Evolutionary conservation across 148 eudicot genomes (phyloP).

Genomic region (Rheum nobile): DNA sequence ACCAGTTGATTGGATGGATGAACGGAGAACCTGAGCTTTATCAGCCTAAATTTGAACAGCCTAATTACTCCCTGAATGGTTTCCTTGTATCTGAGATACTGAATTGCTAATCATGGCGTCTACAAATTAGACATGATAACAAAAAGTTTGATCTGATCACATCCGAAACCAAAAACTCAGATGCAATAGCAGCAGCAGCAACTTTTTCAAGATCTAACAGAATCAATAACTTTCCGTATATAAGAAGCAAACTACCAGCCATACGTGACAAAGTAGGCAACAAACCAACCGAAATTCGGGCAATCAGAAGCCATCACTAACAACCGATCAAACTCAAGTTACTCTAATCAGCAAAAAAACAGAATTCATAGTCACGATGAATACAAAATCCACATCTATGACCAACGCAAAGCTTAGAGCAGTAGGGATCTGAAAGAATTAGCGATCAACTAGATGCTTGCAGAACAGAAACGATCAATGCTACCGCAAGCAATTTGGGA

Average conservation of each 20-base stretch:
- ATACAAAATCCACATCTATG: neutral
- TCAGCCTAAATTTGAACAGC: neutral
- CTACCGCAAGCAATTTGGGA: neutral
- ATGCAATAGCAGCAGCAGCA: neutral
- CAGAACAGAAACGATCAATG: neutral
- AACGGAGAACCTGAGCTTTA: neutral
- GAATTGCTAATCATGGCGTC: neutral
- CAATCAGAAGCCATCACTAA: conserved; percentile 1
- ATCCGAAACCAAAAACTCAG: neutral
- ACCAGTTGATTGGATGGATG: neutral
- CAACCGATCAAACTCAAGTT: conserved; percentile 1
- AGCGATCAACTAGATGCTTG: neutral
- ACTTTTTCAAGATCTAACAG: neutral
- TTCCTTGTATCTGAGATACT: neutral
- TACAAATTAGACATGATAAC: neutral
- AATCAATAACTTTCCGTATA: conserved; percentile 4
- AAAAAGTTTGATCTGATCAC: neutral
- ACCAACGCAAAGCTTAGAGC: neutral
- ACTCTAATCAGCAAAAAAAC: neutral
- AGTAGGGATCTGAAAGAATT: conserved; percentile 1
- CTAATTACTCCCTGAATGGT: neutral
- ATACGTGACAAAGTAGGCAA: neutral
- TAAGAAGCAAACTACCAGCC: neutral
- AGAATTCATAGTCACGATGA: neutral
- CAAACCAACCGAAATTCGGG: conserved; percentile 3